Evolutionary conservation across 1,284 basidiomycete genomes (phyloP), one percentile per base, ranked within the genome.

Genomic region (Coniferiporia sulphurascens): DNA sequence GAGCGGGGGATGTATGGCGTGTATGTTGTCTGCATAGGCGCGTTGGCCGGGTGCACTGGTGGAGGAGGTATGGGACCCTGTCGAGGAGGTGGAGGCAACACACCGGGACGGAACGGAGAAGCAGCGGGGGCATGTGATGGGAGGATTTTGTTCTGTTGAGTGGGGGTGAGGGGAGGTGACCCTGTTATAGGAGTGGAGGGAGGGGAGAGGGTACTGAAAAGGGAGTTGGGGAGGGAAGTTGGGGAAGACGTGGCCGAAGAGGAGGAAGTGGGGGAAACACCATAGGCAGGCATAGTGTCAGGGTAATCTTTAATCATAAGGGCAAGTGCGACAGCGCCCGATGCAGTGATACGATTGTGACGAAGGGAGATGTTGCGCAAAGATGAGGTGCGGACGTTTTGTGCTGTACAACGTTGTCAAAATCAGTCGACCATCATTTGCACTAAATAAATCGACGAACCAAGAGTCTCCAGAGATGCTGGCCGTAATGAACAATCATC

Each of bases 301-400:
- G 92, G 91, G 69, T 96, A 97, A 72, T 98, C 95, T 59, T 91
- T 85, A 63, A 97, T 93, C 91, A 97, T 95, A 54, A 96, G 80
- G 0, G 94, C 93, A n/a, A 98, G 78, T 0, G 93, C 89, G 2
- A 97, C 93, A 1, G 89, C 93, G 21, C 93, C 92, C 0, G 87
- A 82, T 0, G 85, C 80, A 43, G 81, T 85, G 65, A 97, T 96
- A 54, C 84, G 84, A 72, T 97, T 96, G 55, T 91, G 82, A 27
- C 94, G 83, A 12, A 97, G 74, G 0, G 93, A 96, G 56, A 97
- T 86, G 67, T 97, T 92, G 64, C 85, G 83, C 54, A 98, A 74
- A 0, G 87, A 86, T 0, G 93, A 95, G 0, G 84, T 85, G 3
- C 94, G 87, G 17, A 97, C 83, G 9, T 83, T 84, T 62, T 92